A percentile compares a stretch with the other conserved stretches of the same genome.
Conservation (phyloP, 345 rosid species). For the Eucalyptus pauciflora region DNA sequence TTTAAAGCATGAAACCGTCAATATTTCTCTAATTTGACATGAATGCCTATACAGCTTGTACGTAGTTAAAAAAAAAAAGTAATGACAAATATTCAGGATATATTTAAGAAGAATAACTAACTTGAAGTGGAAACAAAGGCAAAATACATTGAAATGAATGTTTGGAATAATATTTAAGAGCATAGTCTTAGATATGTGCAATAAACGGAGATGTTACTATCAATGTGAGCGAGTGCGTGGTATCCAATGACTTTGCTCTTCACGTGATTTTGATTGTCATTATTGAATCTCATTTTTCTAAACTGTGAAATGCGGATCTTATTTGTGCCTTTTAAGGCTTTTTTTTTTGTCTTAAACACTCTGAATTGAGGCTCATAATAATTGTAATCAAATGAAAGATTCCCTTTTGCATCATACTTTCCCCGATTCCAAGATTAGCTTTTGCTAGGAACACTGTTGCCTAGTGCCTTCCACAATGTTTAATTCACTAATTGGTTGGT, state of each 20-base stretch:
- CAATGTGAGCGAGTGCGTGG: accelerated
- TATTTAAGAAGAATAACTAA: background rate
- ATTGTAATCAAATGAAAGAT: too few species aligned
- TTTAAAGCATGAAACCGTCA: background rate
- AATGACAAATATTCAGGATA: background rate
- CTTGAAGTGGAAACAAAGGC: background rate
- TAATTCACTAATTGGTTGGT: too few species aligned
- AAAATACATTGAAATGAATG: background rate
- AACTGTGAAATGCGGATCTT: background rate
- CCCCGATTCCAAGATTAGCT: too few species aligned
- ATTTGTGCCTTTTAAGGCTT: background rate
- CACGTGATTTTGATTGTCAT: background rate
- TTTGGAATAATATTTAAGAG: background rate
- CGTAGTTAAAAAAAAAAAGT: background rate
- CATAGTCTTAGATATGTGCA: background rate
- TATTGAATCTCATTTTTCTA: background rate
- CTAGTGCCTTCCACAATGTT: too few species aligned
- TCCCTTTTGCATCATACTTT: too few species aligned
- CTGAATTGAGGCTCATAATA: too few species aligned
- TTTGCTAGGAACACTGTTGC: too few species aligned
- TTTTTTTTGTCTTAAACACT: too few species aligned
- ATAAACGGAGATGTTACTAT: accelerated
- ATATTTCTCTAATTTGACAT: background rate
- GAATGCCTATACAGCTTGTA: background rate
- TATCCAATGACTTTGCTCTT: background rate